Percentiles rank a stretch among this genome's conserved stretches.
Evolutionary conservation across 1,284 basidiomycete species (phyloP).

Genomic region (Ustilago esculenta): DNA sequence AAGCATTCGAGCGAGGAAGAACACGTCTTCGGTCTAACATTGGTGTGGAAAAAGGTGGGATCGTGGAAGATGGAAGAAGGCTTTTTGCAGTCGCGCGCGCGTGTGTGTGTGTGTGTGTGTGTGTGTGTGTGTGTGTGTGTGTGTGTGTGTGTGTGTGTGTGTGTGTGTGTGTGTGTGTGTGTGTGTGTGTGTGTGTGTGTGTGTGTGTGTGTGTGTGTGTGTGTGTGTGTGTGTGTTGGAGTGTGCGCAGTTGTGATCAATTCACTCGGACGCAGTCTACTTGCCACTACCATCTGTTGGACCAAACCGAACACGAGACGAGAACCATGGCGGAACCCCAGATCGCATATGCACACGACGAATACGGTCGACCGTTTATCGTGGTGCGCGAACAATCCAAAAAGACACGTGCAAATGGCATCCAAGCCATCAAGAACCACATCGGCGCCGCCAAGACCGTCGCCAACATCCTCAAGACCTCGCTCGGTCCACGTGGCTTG

Average conservation of each 20-base stretch:
- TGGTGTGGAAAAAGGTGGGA: not conserved
- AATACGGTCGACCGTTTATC: constrained; percentile 97
- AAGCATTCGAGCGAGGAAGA: too few species aligned
- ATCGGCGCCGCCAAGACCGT: constrained; percentile 84
- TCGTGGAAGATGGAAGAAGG: constrained; percentile 44
- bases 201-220: too few species aligned
- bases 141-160: too few species aligned
- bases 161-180: too few species aligned
- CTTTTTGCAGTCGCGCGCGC: constrained; percentile 20
- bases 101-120: too few species aligned
- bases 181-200: too few species aligned
- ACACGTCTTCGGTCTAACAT: constrained; percentile 21
- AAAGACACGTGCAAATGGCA: constrained; percentile 92
- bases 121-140: too few species aligned
- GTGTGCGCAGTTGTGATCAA: too few species aligned
- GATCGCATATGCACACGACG: constrained; percentile 65
- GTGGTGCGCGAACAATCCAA: constrained; percentile 93
- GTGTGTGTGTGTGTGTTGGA: too few species aligned
- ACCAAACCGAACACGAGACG: too few species aligned
- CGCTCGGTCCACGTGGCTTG: constrained; percentile 91
- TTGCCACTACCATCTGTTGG: too few species aligned
- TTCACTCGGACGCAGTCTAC: too few species aligned
- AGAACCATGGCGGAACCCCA: constrained; percentile 62
- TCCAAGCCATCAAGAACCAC: constrained; percentile 87
- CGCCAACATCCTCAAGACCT: constrained; percentile 93